Evolutionary conservation across 176 grass and related monocot genomes (phyloP), one percentile per base, ranked within the genome.

Genomic region (Cenchrus purpureus): DNA sequence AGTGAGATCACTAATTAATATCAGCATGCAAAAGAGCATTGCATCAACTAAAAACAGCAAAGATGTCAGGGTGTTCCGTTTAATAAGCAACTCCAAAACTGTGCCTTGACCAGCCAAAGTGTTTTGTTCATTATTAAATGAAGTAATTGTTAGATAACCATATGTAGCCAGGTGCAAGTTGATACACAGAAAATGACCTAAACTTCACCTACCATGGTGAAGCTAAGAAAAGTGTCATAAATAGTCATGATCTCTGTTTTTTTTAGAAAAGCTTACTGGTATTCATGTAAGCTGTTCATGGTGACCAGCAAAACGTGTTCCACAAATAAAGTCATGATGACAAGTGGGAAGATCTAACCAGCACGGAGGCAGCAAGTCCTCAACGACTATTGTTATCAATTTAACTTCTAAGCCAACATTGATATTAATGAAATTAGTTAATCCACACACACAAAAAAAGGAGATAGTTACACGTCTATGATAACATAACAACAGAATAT

Each of bases 1-100:
- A 53, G 40, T 20, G 69, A 50, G 68, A 73, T 31, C 62, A 81
- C 15, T 74, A 60, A 68, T 31, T 68, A 73, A 74, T 43, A 31
- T 43, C 45, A 72, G 28, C 77, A 40, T 48, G 67, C 46, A 25
- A 66, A 84, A 74, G 16, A 31, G 14, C 17, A 62, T 65, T 13
- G 43, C 7, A 45, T 65, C 66, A 88, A 83, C 10, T 20, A 78
- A 52, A 71, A 19, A 4, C 9, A 42, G 45, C 20, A 87, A 50
- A 50, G 7, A 60, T 5, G 12, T 57, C 16, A 56, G 11, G 32
- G 62, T 57, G 46, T 67, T 78, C 57, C 43, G 62, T 71, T 45
- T 77, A 25, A 17, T 10, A 78, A 54, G 56, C 20, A 76, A 25
- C 12, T 19, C 22, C 7, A 22, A 57, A 77, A 84, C 76, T 74